These are phyloP conservation scores for Ceratobasidium sp. DNA, from an alignment of 1,284 basidiomycete species.

Conservation along the genomic window DNA sequence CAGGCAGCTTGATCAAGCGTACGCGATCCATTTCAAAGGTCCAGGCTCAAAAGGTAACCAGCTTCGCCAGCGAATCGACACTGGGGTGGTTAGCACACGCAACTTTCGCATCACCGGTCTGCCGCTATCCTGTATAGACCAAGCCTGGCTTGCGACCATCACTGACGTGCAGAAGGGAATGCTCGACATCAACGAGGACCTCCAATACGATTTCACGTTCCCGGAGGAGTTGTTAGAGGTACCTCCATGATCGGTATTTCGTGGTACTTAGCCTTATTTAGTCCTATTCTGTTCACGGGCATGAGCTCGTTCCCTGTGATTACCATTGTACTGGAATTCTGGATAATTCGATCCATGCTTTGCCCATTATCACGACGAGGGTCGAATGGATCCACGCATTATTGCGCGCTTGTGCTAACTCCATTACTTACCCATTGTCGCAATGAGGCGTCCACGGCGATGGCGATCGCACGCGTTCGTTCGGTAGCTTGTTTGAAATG, in stretches of 20 bases:
- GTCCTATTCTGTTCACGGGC: no score
- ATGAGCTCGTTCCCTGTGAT: no score
- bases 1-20: neutral
- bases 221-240: neutral
- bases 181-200: neutral
- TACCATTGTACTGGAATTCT: no score
- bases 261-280: neutral
- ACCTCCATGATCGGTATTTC: no score
- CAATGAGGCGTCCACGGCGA: no score
- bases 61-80: neutral
- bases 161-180: slow-evolving; percentile 2
- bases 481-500: no score
- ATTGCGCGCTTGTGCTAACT: no score
- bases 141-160: neutral
- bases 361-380: no score
- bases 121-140: neutral
- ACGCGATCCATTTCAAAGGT: neutral
- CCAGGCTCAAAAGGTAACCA: neutral
- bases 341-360: no score
- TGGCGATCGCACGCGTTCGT: no score
- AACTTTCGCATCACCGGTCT: neutral
- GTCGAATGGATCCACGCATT: no score
- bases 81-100: neutral
- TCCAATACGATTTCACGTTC: neutral
- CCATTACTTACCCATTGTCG: no score